Evolutionary conservation across 441 rosid species (phyloP).

Genomic region (Isatis lusitanica): DNA sequence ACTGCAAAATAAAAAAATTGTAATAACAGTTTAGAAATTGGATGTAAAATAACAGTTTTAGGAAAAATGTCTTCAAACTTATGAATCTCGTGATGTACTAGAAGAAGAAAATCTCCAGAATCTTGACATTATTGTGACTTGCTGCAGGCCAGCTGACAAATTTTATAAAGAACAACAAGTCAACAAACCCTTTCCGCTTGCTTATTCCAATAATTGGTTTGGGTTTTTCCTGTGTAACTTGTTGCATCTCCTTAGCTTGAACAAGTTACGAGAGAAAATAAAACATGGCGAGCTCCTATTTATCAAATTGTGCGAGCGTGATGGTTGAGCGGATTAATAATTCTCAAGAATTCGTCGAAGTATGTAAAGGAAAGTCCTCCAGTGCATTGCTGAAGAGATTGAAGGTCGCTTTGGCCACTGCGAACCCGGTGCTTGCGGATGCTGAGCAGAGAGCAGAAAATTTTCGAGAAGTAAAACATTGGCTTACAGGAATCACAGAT

Average conservation of each 20-base stretch:
- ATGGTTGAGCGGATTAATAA: constrained; percentile 35
- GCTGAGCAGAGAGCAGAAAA: constrained; percentile 37
- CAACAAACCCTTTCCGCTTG: not conserved
- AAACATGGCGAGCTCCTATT: constrained; percentile 27
- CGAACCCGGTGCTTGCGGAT: constrained; percentile 28
- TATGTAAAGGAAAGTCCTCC: constrained; percentile 25
- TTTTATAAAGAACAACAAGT: constrained; percentile 8
- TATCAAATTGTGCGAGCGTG: constrained; percentile 5
- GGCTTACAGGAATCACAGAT: constrained; percentile 37
- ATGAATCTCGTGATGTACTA: not conserved
- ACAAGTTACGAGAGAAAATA: not conserved
- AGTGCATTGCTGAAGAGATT: constrained; percentile 32
- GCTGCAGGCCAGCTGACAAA: constrained; percentile 15
- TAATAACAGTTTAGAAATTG: constrained; percentile 2
- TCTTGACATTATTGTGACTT: constrained; percentile 14
- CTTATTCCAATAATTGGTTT: constrained; percentile 6
- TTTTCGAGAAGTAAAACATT: constrained; percentile 24
- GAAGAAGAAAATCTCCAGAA: not conserved
- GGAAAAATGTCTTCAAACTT: constrained; percentile 10
- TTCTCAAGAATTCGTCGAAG: constrained; percentile 26
- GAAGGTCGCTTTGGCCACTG: constrained; percentile 34
- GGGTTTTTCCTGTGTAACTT: not conserved
- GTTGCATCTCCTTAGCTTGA: constrained; percentile 11
- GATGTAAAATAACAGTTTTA: not conserved
- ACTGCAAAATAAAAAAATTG: constrained; percentile 3